Base-by-base conservation (phyloP, 805 yeast genomes). In the Lachancea fermentati region DNA sequence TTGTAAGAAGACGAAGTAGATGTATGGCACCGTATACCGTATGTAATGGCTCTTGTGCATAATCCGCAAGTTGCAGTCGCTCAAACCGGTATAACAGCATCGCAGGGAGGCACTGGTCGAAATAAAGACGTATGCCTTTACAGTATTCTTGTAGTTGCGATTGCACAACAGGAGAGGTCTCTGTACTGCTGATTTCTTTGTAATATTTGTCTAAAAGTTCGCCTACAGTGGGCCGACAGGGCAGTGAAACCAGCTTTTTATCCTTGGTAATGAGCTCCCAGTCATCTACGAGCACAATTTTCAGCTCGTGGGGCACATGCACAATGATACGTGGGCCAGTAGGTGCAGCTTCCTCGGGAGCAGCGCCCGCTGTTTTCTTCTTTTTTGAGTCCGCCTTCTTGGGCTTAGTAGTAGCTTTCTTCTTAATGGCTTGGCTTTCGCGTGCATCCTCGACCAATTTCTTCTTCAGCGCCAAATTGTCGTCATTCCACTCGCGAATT, bases 251-350 rank as follows among this genome's bases (percentile, higher is more conserved):
- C 32, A 87, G 60, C 57, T 79, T 78, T 37, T 81, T 81, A 50
- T 87, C 85, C 51, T 84, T 85, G 1, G 97, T 88, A 25, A 91
- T 73, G 49, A 69, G 71, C 60, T 91, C 96, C 98, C 97, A 91
- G 66, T 91, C 97, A 58, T 86, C 88, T 1, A 89, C 95, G 29
- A 91, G 65, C 3, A 79, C 52, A 4, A 81, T 66, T 59, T 88
- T 89, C 42, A 91, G 66, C 22, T 70, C 63, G 36, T 79, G 78
- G 2, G 91, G 85, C 5, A 89, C 74, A 11, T 66, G 64, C 12
- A 86, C 51, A 33, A 66, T 59, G 14, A 86, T 70, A 50, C 82
- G 35, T 3, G 46, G 46, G 5, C 37, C 42, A 14, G 14, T 30
- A n/a, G 32, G 43, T 13, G 26, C 22, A 12, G 32, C 18, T 13